phyloP scores from a whole-genome alignment of 2,329 filamentous ascomycete genomes.

The Sclerotinia trifoliorum region DNA sequence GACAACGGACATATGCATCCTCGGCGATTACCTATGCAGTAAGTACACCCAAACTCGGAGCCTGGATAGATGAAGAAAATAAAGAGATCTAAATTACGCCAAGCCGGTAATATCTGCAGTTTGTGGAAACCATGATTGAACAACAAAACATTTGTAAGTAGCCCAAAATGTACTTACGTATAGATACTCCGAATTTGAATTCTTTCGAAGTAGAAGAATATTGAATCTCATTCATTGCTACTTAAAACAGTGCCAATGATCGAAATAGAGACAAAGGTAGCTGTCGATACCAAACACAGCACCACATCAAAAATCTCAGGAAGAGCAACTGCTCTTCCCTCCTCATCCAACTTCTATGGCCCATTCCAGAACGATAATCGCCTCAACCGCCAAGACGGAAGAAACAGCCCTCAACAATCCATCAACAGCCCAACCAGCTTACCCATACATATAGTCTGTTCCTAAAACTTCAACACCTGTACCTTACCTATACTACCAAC shows the following conservation, averaged over 20 bases:
- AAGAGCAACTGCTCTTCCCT: neutral
- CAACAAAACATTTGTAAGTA: neutral
- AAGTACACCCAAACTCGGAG: neutral
- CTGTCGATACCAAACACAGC: neutral
- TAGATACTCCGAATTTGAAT: fast-evolving
- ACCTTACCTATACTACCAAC: too few species aligned
- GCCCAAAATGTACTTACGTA: neutral
- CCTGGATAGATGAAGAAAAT: neutral
- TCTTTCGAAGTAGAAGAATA: neutral
- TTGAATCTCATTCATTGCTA: neutral
- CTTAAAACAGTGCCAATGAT: neutral
- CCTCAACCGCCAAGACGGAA: neutral
- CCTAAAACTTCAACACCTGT: neutral
- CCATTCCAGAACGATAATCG: neutral
- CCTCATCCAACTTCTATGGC: neutral
- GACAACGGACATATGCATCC: too few species aligned
- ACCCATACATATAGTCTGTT: neutral
- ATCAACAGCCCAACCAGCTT: neutral
- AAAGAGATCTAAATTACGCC: neutral
- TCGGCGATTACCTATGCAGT: neutral
- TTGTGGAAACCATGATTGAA: neutral
- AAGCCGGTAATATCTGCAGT: neutral
- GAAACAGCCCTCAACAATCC: neutral
- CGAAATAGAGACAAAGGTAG: neutral
- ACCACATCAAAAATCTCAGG: neutral